These are phyloP conservation scores for Geoglossum glabrum DNA, from an alignment of 495 filamentous ascomycete genomes.

Conservation along the genomic window DNA sequence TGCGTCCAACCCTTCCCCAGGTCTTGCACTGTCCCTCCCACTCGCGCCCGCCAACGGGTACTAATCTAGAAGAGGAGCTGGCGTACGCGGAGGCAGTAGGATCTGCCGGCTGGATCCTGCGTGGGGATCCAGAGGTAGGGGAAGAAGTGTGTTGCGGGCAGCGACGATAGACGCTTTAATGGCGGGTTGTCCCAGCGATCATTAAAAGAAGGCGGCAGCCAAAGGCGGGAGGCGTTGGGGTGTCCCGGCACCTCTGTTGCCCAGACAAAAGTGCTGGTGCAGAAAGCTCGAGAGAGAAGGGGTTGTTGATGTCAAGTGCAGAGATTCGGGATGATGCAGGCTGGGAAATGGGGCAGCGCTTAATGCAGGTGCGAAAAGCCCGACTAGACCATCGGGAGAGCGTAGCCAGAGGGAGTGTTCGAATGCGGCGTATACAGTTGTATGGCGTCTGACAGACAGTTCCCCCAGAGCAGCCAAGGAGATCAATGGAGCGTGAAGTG, in stretches of 20 bases:
- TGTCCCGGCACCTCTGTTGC: slow-evolving; percentile 12
- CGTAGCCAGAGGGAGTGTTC: not conserved
- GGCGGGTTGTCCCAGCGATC: not conserved
- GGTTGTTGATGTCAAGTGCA: slow-evolving; percentile 1
- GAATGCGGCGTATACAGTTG: not conserved
- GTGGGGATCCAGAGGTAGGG: not conserved
- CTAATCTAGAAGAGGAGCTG: not conserved
- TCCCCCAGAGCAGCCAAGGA: not conserved
- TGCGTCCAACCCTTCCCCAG: not conserved
- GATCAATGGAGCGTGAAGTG: too few species aligned
- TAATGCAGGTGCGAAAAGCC: not conserved
- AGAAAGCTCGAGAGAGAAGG: slow-evolving; percentile 5
- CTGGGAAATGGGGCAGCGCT: not conserved
- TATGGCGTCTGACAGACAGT: not conserved
- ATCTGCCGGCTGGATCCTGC: not conserved
- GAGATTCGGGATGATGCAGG: slow-evolving; percentile 16
- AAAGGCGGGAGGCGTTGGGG: slow-evolving; percentile 8
- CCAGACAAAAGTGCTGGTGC: slow-evolving; percentile 7
- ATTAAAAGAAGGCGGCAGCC: slow-evolving; percentile 9
- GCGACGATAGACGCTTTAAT: not conserved
- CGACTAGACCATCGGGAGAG: not conserved
- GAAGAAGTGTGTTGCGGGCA: not conserved
- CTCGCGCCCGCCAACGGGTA: not conserved
- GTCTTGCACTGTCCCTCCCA: not conserved
- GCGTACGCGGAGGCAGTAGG: not conserved